phyloP scores from a whole-genome alignment of 352 stramenopile species.

The Globisporangium spiculum region DNA sequence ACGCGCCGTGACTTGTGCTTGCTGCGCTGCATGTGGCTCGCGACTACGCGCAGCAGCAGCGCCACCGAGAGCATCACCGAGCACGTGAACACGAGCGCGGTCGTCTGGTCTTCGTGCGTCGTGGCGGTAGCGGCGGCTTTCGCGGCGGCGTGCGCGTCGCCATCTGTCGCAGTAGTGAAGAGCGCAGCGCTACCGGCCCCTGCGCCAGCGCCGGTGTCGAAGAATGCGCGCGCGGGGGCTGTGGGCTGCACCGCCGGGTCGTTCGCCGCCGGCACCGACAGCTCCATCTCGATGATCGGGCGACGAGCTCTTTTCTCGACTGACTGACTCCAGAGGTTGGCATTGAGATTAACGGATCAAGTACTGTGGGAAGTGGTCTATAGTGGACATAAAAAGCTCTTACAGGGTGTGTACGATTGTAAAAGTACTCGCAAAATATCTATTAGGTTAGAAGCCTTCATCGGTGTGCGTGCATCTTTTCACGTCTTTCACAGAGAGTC shows the following conservation, averaged over 20 bases:
- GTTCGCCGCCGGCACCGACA: neutral
- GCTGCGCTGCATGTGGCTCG: slow-evolving; percentile 32
- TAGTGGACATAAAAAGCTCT: neutral
- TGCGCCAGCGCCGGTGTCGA: slow-evolving; percentile 1
- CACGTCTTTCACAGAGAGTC: too few species aligned
- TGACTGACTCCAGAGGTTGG: neutral
- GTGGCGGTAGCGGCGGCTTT: neutral
- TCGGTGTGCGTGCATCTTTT: too few species aligned
- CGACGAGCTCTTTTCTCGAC: neutral
- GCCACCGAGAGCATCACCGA: slow-evolving; percentile 60
- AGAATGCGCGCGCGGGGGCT: neutral
- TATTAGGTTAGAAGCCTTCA: too few species aligned
- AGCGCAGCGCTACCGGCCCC: neutral
- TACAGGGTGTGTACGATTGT: neutral
- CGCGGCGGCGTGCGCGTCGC: neutral
- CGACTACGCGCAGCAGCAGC: slow-evolving; percentile 38
- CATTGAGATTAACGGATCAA: neutral
- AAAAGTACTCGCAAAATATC: neutral
- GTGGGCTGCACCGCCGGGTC: slow-evolving; percentile 8
- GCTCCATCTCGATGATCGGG: neutral
- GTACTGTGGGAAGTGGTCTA: neutral
- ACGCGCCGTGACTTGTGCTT: slow-evolving; percentile 18
- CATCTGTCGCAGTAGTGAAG: neutral
- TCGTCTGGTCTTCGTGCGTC: slow-evolving; percentile 43
- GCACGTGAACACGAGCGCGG: slow-evolving; percentile 49